Evolutionary conservation across 495 filamentous ascomycete species (phyloP).

Genomic region (Corynascus novoguineensis): DNA sequence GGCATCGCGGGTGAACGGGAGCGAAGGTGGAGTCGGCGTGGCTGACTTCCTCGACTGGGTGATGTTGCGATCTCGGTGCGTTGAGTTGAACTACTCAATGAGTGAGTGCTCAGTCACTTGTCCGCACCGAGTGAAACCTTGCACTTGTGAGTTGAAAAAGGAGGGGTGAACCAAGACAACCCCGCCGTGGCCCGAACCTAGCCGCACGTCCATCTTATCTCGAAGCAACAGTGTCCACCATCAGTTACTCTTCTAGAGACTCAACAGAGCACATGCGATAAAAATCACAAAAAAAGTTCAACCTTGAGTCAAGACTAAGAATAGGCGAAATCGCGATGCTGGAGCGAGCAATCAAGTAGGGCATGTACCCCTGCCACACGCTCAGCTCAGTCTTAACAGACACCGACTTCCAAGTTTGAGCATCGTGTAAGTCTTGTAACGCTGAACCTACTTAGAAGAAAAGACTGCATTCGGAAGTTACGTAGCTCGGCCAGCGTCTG

Average conservation of each 20-base stretch:
- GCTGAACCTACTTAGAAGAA: too few relatives aligned
- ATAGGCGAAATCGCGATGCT: too few relatives aligned
- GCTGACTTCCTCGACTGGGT: neutral
- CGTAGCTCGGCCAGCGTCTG: too few relatives aligned
- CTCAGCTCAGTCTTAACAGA: neutral
- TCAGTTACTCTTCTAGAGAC: too few relatives aligned
- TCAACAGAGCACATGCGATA: too few relatives aligned
- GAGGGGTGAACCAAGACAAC: slow-evolving; percentile 3
- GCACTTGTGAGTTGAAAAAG: neutral
- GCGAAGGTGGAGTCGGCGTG: neutral
- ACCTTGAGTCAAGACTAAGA: too few relatives aligned
- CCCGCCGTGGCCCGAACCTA: slow-evolving; percentile 2
- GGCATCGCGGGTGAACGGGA: slow-evolving; percentile 4
- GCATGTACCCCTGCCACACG: neutral
- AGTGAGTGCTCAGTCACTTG: neutral
- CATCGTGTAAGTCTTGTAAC: neutral
- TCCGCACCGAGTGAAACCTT: neutral
- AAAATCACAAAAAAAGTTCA: too few relatives aligned
- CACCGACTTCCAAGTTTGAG: neutral
- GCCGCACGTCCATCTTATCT: neutral
- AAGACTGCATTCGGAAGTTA: too few relatives aligned
- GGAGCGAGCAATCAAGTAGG: too few relatives aligned
- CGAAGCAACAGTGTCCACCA: neutral
- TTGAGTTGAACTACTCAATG: neutral
- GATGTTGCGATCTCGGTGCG: neutral